Conservation (phyloP, 768 basidiomycete species). For the Xerocomellus intermedius region DNA sequence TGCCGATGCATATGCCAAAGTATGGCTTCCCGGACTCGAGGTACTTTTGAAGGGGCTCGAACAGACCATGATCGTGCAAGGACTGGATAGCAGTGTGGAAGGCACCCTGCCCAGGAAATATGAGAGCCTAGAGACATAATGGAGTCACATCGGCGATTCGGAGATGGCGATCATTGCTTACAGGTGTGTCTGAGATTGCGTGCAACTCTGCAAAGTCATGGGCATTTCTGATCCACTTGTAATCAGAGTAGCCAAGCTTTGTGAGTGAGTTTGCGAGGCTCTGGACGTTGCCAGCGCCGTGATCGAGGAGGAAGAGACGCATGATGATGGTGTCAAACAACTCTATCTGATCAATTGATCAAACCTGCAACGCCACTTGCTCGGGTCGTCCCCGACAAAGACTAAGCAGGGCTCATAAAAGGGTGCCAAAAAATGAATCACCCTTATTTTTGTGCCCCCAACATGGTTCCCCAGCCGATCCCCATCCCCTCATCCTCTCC, state of each 20-base stretch:
- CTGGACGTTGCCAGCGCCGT: slow-evolving; percentile 94
- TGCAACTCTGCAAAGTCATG: slow-evolving; percentile 69
- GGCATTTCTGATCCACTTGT: slow-evolving; percentile 82
- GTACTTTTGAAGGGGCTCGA: slow-evolving; percentile 78
- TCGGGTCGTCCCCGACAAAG: neutral
- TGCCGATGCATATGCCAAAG: slow-evolving; percentile 97
- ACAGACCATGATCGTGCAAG: slow-evolving; percentile 67
- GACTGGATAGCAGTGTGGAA: slow-evolving; percentile 86
- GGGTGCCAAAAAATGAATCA: slow-evolving; percentile 8
- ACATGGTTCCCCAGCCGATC: slow-evolving; percentile 49
- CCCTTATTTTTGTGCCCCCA: slow-evolving; percentile 13
- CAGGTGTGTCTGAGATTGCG: slow-evolving; percentile 45
- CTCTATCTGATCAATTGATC: neutral
- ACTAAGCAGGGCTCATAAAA: slow-evolving; percentile 7
- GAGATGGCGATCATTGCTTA: slow-evolving; percentile 44
- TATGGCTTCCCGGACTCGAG: slow-evolving; percentile 88
- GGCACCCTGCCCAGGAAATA: slow-evolving; percentile 96
- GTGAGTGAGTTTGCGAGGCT: slow-evolving; percentile 90
- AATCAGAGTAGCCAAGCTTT: slow-evolving; percentile 73
- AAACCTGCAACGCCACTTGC: neutral
- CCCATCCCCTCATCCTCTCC: slow-evolving; percentile 36
- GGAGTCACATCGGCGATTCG: slow-evolving; percentile 4
- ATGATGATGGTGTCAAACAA: slow-evolving; percentile 24
- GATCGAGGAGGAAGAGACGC: slow-evolving; percentile 88
- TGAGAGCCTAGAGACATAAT: slow-evolving; percentile 61